Percentiles rank a stretch among this genome's conserved stretches.
Conservation (phyloP, 108 stramenopile genomes). For the Cyclotella cryptica region DNA sequence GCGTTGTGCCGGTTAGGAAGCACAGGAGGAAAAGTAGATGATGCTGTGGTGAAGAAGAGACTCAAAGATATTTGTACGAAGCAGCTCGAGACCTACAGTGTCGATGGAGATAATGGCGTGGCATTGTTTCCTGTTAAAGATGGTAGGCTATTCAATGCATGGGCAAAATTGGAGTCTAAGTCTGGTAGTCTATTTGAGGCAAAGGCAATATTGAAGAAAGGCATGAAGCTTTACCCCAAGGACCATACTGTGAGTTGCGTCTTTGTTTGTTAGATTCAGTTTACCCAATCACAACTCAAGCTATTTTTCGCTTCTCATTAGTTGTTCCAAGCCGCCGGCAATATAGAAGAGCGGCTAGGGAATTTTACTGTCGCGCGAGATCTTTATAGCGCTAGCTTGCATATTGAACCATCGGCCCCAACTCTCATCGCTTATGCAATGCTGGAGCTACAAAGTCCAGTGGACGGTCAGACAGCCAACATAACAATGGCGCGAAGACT, state of each 20-base stretch:
- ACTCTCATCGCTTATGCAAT: slow-evolving; percentile 81
- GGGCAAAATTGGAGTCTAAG: slow-evolving; percentile 81
- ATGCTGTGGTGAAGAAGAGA: slow-evolving; percentile 42
- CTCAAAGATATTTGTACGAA: slow-evolving; percentile 42
- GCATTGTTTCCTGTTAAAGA: slow-evolving; percentile 52
- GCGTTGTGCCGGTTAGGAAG: slow-evolving; percentile 78
- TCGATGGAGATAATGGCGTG: slow-evolving; percentile 21
- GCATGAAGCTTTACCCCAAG: slow-evolving; percentile 66
- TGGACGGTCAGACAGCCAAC: slow-evolving; percentile 36
- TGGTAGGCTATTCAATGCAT: slow-evolving; percentile 85
- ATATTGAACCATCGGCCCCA: slow-evolving; percentile 76
- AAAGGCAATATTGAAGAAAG: slow-evolving; percentile 63
- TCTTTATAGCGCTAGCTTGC: slow-evolving; percentile 69
- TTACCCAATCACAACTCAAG: not conserved
- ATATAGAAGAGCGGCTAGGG: slow-evolving; percentile 80
- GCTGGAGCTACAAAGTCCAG: slow-evolving; percentile 74
- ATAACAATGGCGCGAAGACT: slow-evolving; percentile 59
- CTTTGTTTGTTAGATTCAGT: not conserved
- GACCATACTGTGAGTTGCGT: slow-evolving; percentile 62
- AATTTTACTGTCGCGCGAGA: slow-evolving; percentile 73
- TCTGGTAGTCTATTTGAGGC: slow-evolving; percentile 56
- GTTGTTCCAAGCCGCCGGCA: slow-evolving; percentile 81
- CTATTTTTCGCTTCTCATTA: not conserved
- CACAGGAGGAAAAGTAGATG: slow-evolving; percentile 49
- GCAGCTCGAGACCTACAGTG: slow-evolving; percentile 36